Evolutionary conservation across 108 stramenopile species (phyloP), one percentile per base, ranked within the genome.

Genomic region (Cyclostephanos tholiformis): DNA sequence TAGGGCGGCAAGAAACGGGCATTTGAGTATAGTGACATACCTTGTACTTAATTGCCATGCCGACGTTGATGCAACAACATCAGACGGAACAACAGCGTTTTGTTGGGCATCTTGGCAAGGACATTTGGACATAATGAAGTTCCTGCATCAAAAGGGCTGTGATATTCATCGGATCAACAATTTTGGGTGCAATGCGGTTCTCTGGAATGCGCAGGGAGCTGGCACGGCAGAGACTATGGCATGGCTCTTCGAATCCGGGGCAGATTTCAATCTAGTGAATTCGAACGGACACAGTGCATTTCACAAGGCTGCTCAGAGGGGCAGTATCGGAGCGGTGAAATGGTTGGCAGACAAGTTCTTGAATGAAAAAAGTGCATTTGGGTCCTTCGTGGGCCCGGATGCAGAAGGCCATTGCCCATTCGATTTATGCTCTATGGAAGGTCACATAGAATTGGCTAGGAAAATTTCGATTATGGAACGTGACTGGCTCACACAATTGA

Each of bases 21-120:
- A 93, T 69, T 46, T 90, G 52, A 65, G 70, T 14, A 76, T 90
- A 30, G 91, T 92, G 5, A 61, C 78, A 56, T 95, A 88, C 62
- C 72, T 95, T 38, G 51, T 91, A 22, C 41, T 38, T 22, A 19
- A 50, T 35, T 85, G 78, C 55, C 48, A 76, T 29, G 86, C 75
- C 29, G 53, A 87, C 41, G 35, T 95, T 36, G 89, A 95, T 67
- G 88, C 89, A 7, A 63, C 60, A 51, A 93, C 94, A 25, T 67
- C 55, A 0, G 94, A 95, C 79, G 94, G 94, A 10, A 95, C 94
- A 5, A 91, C 93, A 1, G 92, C 95, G 23, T 91, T 96, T 69
- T 84, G 92, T 53, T 94, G 92, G 88, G 91, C 95, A 12, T 74
- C 80, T 9, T 96, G 93, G 93, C 91, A 93, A 72, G 90, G 91